Evolutionary conservation across 2,329 filamentous ascomycete genomes (phyloP), one percentile per base, ranked within the genome.

Genomic region (Aspergillaceae sp.): DNA sequence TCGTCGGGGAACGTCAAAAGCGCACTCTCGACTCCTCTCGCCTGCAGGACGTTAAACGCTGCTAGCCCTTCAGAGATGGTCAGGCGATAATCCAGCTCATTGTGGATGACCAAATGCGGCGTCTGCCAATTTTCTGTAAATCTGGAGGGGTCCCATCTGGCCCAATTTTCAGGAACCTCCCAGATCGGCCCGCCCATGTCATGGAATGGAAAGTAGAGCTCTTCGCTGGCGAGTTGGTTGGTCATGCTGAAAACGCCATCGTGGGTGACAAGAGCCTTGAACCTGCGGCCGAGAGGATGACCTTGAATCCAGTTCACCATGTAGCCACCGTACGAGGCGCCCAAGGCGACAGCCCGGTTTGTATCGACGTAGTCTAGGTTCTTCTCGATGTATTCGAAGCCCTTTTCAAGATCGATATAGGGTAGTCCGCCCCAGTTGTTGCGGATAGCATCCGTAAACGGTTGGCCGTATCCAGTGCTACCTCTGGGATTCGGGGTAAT

Each of bases 41-140:
- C 78, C 68, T 95, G 89, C 29, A 95, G 71, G 5, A 89, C 83
- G 53, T 94, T 94, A 70, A 94, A 95, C 44, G 87, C 85, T 2
- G 86, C 79, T 44, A 95, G 67, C 0, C 89, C 90, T 65, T 96
- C 91, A 0, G 84, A 81, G 45, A 97, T 83, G 0, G 89, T 85
- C 28, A 96, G 72, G 11, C 91, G 79, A 63, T 95, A 97, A 65
- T 97, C 91, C 30, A 92, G 75, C 58, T 92, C 87, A 59, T 82
- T 91, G 67, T 97, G 91, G 45, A 97, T 89, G 50, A 94, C 82
- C 51, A 98, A 74, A 67, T 92, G 84, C 0, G 92, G 92, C 1
- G 90, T 96, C 1, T 78, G 72, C 90, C 90, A 96, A 55, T 91
- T 76, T 33, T 75, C 66, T 0, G 76, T 72, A 55, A 76, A 74